phyloP scores from a whole-genome alignment of 2,329 filamentous ascomycete species.

The Aspergillus tubingensis region DNA sequence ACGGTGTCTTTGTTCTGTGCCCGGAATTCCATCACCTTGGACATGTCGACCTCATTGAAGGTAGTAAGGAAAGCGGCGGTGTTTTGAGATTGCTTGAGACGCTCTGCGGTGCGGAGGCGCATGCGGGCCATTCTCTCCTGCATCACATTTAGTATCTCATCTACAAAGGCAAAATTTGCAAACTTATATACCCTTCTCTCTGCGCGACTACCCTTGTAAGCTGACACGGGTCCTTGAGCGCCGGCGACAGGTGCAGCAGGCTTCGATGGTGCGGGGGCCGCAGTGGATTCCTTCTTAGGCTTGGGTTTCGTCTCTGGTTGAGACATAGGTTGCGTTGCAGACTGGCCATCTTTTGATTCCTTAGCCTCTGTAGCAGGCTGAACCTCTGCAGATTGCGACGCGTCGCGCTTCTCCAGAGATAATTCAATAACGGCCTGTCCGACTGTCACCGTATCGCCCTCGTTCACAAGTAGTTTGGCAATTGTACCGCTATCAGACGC shows the following conservation, averaged over 20 bases:
- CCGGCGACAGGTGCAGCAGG: slow-evolving; percentile 23
- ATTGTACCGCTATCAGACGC: slow-evolving; percentile 87
- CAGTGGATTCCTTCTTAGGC: slow-evolving; percentile 45
- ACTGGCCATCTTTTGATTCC: slow-evolving; percentile 47
- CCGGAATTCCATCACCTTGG: slow-evolving; percentile 92
- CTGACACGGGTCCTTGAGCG: slow-evolving; percentile 28
- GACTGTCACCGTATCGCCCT: slow-evolving; percentile 93
- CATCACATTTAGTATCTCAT: slow-evolving; percentile 9
- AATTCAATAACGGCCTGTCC: slow-evolving; percentile 87
- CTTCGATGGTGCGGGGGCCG: slow-evolving; percentile 29
- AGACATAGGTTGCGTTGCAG: not conserved
- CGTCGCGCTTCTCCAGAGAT: not conserved
- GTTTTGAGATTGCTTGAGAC: slow-evolving; percentile 98
- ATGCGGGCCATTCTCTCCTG: slow-evolving; percentile 99
- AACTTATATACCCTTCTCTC: slow-evolving; percentile 87
- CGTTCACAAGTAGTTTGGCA: slow-evolving; percentile 85
- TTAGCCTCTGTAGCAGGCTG: slow-evolving; percentile 63
- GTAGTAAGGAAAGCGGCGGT: slow-evolving; percentile 95
- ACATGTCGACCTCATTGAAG: slow-evolving; percentile 99
- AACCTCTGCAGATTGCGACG: slow-evolving; percentile 53
- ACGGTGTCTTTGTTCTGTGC: slow-evolving; percentile 96
- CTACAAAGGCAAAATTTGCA: slow-evolving; percentile 8
- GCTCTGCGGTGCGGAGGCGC: slow-evolving; percentile 94
- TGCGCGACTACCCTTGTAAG: slow-evolving; percentile 68
- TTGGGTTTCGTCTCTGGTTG: slow-evolving; percentile 46